A percentile compares a stretch with the other conserved stretches of the same genome.
Conservation (phyloP, 2,329 filamentous ascomycete genomes). For the Ophiocordyceps robertsii region DNA sequence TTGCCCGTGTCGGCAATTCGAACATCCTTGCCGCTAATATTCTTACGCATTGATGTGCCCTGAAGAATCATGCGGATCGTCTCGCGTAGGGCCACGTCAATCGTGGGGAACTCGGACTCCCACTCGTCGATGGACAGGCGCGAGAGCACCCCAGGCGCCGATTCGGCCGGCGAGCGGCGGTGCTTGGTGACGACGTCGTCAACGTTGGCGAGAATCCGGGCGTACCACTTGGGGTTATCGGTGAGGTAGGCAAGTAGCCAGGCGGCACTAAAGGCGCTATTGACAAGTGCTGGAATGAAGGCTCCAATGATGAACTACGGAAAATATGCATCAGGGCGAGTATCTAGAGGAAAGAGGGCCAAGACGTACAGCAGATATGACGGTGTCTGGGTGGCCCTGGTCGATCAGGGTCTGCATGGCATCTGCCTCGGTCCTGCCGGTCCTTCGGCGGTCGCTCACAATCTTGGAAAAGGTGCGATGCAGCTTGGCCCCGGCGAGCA, state of each 20-base stretch:
- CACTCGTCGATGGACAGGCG: slow-evolving; percentile 36
- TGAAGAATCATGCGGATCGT: slow-evolving; percentile 35
- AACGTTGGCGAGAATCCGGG: slow-evolving; percentile 31
- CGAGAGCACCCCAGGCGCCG: slow-evolving; percentile 22
- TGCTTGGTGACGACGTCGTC: slow-evolving; percentile 28
- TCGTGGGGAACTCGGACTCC: slow-evolving; percentile 39
- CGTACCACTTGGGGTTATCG: slow-evolving; percentile 30
- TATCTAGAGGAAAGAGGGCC: not conserved
- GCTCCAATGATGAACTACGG: slow-evolving; percentile 36
- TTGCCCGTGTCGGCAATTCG: slow-evolving; percentile 28
- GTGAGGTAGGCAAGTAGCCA: slow-evolving; percentile 38
- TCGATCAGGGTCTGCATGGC: slow-evolving; percentile 41
- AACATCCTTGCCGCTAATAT: slow-evolving; percentile 29
- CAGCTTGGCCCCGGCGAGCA: slow-evolving; percentile 30
- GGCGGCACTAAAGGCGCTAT: slow-evolving; percentile 39
- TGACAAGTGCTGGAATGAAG: slow-evolving; percentile 43
- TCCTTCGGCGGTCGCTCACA: slow-evolving; percentile 28
- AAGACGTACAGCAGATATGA: slow-evolving; percentile 26
- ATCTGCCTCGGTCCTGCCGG: slow-evolving; percentile 30
- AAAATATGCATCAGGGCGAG: not conserved
- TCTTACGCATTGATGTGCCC: slow-evolving; percentile 37
- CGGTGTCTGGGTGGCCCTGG: slow-evolving; percentile 27
- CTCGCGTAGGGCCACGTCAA: slow-evolving; percentile 39
- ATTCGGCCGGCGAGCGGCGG: slow-evolving; percentile 15
- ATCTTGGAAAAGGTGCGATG: slow-evolving; percentile 34